Evolutionary conservation across 1,284 basidiomycete species (phyloP).

Genomic region (Melampsora americana): DNA sequence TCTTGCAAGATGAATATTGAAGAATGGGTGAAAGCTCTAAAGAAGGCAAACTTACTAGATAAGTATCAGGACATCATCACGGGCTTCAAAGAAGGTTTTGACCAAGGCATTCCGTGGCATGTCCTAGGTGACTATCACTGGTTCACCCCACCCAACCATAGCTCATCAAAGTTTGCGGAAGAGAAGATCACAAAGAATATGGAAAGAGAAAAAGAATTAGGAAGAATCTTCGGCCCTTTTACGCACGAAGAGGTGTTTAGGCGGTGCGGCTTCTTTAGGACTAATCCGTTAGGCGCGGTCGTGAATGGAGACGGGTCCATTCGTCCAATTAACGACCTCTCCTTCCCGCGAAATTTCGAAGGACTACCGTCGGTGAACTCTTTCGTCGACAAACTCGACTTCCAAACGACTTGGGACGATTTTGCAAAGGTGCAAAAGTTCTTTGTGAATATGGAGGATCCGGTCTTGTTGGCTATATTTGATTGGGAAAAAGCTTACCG

Average conservation of each 20-base stretch:
- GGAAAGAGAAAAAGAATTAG: background rate
- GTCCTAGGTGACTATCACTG: background rate
- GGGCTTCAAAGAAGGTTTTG: background rate
- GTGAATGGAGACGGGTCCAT: background rate
- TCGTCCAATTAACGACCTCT: conserved; percentile 6
- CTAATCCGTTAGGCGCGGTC: background rate
- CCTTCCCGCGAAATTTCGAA: background rate
- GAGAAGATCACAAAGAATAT: background rate
- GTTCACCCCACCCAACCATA: background rate
- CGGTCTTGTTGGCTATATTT: no score
- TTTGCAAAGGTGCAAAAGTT: background rate
- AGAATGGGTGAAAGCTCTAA: no score
- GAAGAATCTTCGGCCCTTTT: background rate
- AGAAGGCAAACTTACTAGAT: no score
- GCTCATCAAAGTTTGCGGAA: background rate
- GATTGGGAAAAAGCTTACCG: no score
- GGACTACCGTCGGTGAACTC: background rate
- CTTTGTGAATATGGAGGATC: no score
- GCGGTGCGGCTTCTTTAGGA: background rate
- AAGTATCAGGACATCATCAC: no score
- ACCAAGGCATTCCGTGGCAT: background rate
- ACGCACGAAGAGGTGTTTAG: background rate
- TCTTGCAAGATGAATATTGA: no score
- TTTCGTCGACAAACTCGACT: background rate
- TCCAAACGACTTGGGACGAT: conserved; percentile 9